These are phyloP conservation scores for Fusarium sp. DNA, from an alignment of 2,329 filamentous ascomycete species.

Conservation along the genomic window DNA sequence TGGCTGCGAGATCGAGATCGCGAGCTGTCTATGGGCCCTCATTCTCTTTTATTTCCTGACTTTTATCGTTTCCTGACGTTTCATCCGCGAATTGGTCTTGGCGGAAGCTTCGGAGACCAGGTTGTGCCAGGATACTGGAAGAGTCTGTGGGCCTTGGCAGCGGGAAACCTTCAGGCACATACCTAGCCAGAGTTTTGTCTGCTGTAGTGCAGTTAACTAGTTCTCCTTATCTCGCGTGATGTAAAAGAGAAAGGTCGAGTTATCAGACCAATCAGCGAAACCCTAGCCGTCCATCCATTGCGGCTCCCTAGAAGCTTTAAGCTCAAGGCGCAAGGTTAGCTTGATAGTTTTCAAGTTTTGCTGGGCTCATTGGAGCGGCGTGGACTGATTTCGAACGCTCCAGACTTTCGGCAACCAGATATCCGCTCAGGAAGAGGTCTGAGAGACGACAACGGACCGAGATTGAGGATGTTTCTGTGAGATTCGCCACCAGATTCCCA, in stretches of 20 bases:
- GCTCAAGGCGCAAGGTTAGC: conserved; percentile 19
- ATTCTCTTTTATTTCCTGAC: background rate
- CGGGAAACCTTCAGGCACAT: conserved; percentile 32
- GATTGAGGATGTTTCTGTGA: conserved; percentile 9
- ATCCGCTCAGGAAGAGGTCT: conserved; percentile 5
- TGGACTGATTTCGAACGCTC: conserved; percentile 33
- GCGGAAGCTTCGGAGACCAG: conserved; percentile 34
- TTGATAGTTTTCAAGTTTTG: conserved; percentile 22
- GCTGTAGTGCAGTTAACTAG: background rate
- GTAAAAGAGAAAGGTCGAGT: background rate
- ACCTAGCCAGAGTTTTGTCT: background rate
- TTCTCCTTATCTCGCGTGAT: conserved; percentile 7
- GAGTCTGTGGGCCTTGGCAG: conserved; percentile 27
- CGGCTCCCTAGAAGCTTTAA: background rate
- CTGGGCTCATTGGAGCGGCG: conserved; percentile 15
- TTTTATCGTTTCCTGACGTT: conserved; percentile 2
- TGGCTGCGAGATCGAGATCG: conserved; percentile 37
- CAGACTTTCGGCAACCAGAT: conserved; percentile 25
- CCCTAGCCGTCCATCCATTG: conserved; percentile 7
- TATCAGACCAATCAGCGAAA: conserved; percentile 21
- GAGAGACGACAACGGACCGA: conserved; percentile 2
- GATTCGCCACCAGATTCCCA: background rate
- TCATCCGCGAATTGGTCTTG: conserved; percentile 26
- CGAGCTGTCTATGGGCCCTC: background rate
- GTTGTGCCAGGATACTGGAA: conserved; percentile 31